Evolutionary conservation across 2,329 filamentous ascomycete genomes (phyloP), one percentile per base, ranked within the genome.

Genomic region (Zymoseptoria tritici): DNA sequence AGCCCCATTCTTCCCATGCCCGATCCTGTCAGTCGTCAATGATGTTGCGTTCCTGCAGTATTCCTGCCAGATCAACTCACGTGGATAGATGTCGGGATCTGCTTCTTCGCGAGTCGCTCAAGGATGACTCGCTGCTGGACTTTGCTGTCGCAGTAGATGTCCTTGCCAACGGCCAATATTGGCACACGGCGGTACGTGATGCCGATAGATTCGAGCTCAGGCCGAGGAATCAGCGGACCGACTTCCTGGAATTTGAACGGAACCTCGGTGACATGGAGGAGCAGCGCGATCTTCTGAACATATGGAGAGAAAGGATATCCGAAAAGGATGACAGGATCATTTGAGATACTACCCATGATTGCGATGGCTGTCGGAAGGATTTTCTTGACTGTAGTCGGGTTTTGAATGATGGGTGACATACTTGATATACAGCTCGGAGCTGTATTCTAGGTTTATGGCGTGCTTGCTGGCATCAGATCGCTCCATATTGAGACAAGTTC

Each of bases 291-390:
- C 52, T 54, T 54, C 16, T 54, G 52, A 16, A 36, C 52, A 26
- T 29, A 29, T 13, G 52, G 52, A 3, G 52, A 54, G 21, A 54
- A 88, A 16, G 49, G 49, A 16, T 52, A 52, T 52, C n/a, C 49
- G 13, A 52, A 52, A 52, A 52, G 49, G 49, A 52, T 52, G 49
- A 52, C 49, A 11, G 49, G 49, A 21, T 20, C 49, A 8, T 52
- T 52, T 4, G 13, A 19, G 9, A 24, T 52, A 19, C 49, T 52
- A n/a, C 13, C 19, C 49, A 52, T 52, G 49, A 52, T 52, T 2
- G 22, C 11, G 22, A 24, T 11, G 2, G 22, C 9, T 11, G 49
- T 20, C 46, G 46, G 21, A 9, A 9, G 21, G 9, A 21, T 19
- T 13, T 52, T 21, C 2, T 24, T 13, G 49, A 13, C 6, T n/a